These are phyloP conservation scores for Mycena latifolia DNA, from an alignment of 768 basidiomycete species.

Conservation along the genomic window DNA sequence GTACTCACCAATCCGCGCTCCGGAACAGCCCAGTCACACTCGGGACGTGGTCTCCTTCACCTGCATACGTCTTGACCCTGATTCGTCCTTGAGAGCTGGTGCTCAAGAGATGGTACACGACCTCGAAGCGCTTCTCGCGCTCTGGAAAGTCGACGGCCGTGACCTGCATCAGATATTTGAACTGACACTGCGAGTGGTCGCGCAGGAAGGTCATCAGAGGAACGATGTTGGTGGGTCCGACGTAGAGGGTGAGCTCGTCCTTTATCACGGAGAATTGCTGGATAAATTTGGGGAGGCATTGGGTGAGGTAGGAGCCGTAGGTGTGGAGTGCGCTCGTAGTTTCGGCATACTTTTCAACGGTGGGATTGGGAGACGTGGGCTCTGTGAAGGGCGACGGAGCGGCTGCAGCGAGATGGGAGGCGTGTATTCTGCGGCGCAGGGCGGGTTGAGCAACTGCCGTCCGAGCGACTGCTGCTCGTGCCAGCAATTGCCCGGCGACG, in stretches of 20 bases:
- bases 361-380: slow-evolving; percentile 89
- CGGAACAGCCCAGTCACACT: slow-evolving; percentile 83
- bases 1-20: slow-evolving; percentile 93
- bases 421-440: slow-evolving; percentile 22
- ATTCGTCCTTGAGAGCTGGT: slow-evolving; percentile 84
- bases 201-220: slow-evolving; percentile 93
- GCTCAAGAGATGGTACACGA: slow-evolving; percentile 95
- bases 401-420: slow-evolving; percentile 50
- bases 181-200: slow-evolving; percentile 96
- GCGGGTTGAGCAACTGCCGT: slow-evolving; percentile 16
- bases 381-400: slow-evolving; percentile 88
- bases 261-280: slow-evolving; percentile 98
- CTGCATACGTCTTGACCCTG: slow-evolving; percentile 97
- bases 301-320: slow-evolving; percentile 93
- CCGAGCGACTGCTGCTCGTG: slow-evolving; percentile 15
- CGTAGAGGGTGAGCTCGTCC: slow-evolving; percentile 94
- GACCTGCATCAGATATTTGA: slow-evolving; percentile 93
- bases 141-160: slow-evolving; percentile 97
- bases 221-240: slow-evolving; percentile 82
- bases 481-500: slow-evolving; percentile 29
- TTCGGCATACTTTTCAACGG: slow-evolving; percentile 76
- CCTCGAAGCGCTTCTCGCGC: slow-evolving; percentile 93
- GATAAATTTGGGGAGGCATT: slow-evolving; percentile 96
- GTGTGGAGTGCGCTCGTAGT: slow-evolving; percentile 86
- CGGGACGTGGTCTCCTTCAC: slow-evolving; percentile 92